Conservation (phyloP, 768 basidiomycete species). For the Pisolithus orientalis region DNA sequence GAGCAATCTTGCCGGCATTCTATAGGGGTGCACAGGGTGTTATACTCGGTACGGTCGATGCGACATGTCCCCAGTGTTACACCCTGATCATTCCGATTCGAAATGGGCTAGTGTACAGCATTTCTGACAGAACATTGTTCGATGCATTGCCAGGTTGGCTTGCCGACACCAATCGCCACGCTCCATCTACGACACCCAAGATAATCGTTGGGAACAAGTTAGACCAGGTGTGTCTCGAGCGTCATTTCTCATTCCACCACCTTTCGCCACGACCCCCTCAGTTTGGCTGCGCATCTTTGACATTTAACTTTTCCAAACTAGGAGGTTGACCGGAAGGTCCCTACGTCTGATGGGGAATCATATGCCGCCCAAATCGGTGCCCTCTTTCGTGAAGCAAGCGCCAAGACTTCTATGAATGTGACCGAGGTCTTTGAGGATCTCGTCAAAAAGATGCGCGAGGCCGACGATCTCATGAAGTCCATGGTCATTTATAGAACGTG, state of each 20-base stretch:
- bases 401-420: too few relatives aligned
- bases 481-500: too few relatives aligned
- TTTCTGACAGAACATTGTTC: slow-evolving; percentile 86
- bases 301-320: slow-evolving; percentile 20
- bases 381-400: too few relatives aligned
- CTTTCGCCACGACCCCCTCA: not conserved
- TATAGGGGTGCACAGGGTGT: too few relatives aligned
- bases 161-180: slow-evolving; percentile 90
- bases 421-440: slow-evolving; percentile 46
- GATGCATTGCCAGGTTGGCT: slow-evolving; percentile 93
- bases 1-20: too few relatives aligned
- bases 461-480: slow-evolving; percentile 38
- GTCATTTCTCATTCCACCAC: not conserved
- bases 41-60: too few relatives aligned
- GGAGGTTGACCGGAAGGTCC: slow-evolving; percentile 84
- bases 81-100: not conserved
- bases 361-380: too few relatives aligned
- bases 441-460: slow-evolving; percentile 71
- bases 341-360: slow-evolving; percentile 35
- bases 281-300: not conserved
- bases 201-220: too few relatives aligned
- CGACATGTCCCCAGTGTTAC: too few relatives aligned
- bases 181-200: too few relatives aligned
- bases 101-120: slow-evolving; percentile 75
- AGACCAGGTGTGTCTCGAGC: slow-evolving; percentile 19